Evolutionary conservation across 768 basidiomycete species (phyloP).

Genomic region (Chalciporus piperatus): DNA sequence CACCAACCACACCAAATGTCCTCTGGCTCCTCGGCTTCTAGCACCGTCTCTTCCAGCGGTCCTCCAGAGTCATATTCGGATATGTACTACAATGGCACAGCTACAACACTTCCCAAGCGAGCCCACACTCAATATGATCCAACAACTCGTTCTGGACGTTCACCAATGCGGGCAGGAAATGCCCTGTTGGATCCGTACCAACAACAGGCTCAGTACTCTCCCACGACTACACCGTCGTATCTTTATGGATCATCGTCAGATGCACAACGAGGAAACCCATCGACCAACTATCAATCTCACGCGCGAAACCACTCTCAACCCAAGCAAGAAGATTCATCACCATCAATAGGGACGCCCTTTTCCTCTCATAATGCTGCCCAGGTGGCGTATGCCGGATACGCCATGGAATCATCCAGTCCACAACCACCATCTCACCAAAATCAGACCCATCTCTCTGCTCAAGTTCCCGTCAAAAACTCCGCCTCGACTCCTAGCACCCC

Average conservation of each 20-base stretch:
- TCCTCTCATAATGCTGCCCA: conserved; percentile 48
- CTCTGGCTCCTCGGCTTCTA: conserved; percentile 33
- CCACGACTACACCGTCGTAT: conserved; percentile 48
- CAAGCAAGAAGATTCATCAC: conserved; percentile 50
- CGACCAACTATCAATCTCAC: conserved; percentile 52
- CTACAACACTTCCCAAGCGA: conserved; percentile 51
- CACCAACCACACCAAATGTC: conserved; percentile 45
- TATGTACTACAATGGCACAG: conserved; percentile 58
- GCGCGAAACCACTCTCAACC: conserved; percentile 56
- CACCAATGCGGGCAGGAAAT: conserved; percentile 59
- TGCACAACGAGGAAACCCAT: conserved; percentile 39
- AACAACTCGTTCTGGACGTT: conserved; percentile 50
- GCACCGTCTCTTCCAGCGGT: conserved; percentile 33
- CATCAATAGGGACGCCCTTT: conserved; percentile 50
- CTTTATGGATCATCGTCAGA: conserved; percentile 38
- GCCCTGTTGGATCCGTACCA: conserved; percentile 68
- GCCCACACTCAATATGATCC: conserved; percentile 54
- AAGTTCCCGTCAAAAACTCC: conserved; percentile 49
- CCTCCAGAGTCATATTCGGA: conserved; percentile 50
- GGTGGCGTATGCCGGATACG: conserved; percentile 47
- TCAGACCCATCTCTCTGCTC: conserved; percentile 51
- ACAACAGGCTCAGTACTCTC: conserved; percentile 62
- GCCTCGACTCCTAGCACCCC: conserved; percentile 71
- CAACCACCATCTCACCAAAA: conserved; percentile 49
- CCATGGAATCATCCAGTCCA: conserved; percentile 66